Conservation (phyloP, 345 rosid species). For the Arabis alpina region DNA sequence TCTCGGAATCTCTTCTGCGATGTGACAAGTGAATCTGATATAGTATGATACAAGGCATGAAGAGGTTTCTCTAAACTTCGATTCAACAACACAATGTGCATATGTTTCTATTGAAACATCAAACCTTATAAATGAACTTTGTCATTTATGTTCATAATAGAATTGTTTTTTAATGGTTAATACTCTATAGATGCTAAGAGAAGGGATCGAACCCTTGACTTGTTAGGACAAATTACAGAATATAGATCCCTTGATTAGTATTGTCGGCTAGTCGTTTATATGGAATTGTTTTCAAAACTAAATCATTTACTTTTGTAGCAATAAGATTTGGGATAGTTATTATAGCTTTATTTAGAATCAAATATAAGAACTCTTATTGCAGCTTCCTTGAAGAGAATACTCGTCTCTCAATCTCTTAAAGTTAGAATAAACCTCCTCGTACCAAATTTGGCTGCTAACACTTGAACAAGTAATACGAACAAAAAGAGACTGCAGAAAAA, state of each 20-base stretch:
- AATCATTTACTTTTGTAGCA: background rate
- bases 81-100: slow-evolving; percentile 36
- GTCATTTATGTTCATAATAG: slow-evolving; percentile 14
- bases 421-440: slow-evolving; percentile 22
- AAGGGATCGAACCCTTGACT: slow-evolving; percentile 24
- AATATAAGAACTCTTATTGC: slow-evolving; percentile 30
- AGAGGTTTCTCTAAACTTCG: slow-evolving; percentile 6
- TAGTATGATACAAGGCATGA: slow-evolving; percentile 43
- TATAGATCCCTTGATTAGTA: background rate
- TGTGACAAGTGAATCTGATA: slow-evolving; percentile 37
- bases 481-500: background rate
- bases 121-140: slow-evolving; percentile 16
- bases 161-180: slow-evolving; percentile 4
- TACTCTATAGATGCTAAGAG: background rate
- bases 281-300: background rate
- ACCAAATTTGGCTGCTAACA: slow-evolving; percentile 37
- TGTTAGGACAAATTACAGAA: slow-evolving; percentile 7
- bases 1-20: slow-evolving; percentile 41
- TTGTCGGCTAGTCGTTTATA: slow-evolving; percentile 24
- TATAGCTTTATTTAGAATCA: slow-evolving; percentile 16
- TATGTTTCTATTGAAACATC: slow-evolving; percentile 16
- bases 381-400: slow-evolving; percentile 35
- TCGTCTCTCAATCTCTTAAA: slow-evolving; percentile 20
- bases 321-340: background rate
- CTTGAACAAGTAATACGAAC: slow-evolving; percentile 11